phyloP scores from a whole-genome alignment of 768 basidiomycete genomes.

The Tricholoma furcatifolium region DNA sequence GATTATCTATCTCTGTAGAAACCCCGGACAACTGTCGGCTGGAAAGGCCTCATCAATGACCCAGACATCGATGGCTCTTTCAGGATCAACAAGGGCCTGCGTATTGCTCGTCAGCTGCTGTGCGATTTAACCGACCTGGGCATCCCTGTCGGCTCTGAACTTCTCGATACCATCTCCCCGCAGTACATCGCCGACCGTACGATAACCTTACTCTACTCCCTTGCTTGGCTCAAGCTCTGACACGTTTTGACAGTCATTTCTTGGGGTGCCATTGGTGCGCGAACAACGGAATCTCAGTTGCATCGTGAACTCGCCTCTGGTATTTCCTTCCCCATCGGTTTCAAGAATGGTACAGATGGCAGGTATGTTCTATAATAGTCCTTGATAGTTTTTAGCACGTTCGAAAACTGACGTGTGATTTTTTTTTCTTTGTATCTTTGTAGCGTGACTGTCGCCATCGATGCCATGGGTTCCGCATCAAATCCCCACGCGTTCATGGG shows the following conservation, averaged over 20 bases:
- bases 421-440: no score
- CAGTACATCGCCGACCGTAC: conserved; percentile 79
- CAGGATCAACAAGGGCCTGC: conserved; percentile 96
- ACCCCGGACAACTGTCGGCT: conserved; percentile 96
- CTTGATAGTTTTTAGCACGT: neutral
- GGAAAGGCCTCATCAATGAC: conserved; percentile 96
- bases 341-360: conserved; percentile 99
- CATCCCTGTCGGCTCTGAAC: conserved; percentile 91
- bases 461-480: conserved; percentile 91
- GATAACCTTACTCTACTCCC: conserved; percentile 18
- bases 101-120: conserved; percentile 83
- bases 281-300: conserved; percentile 96
- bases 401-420: neutral
- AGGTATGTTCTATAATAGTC: conserved; percentile 36
- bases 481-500: conserved; percentile 98
- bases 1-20: conserved; percentile 49
- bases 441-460: conserved; percentile 86
- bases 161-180: conserved; percentile 78
- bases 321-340: conserved; percentile 96
- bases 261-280: conserved; percentile 96
- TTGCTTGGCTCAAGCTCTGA: neutral
- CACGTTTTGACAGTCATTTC: conserved; percentile 52
- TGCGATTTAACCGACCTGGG: conserved; percentile 89
- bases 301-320: conserved; percentile 96
- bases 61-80: conserved; percentile 94